Evolutionary conservation across 805 yeast genomes (phyloP).

Genomic region (Kodamaea kaohsiungensis): DNA sequence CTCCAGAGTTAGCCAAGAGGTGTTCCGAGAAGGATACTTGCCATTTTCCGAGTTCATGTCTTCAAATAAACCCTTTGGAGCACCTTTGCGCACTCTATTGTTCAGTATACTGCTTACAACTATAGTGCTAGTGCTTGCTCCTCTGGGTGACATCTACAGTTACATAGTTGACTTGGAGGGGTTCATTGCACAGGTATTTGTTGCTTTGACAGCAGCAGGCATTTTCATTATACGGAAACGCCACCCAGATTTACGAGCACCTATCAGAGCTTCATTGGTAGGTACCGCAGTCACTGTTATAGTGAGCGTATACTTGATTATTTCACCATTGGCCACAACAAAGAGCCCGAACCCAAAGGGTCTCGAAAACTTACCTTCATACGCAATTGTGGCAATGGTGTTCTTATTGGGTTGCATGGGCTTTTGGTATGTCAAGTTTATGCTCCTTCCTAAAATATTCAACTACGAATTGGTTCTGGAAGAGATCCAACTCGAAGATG

Average conservation of each 20-base stretch:
- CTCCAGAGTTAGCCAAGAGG: slow-evolving; percentile 65
- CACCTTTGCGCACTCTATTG: slow-evolving; percentile 54
- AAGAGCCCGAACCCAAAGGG: slow-evolving; percentile 43
- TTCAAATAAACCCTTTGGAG: slow-evolving; percentile 54
- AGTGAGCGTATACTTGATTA: slow-evolving; percentile 47
- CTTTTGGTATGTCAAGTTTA: slow-evolving; percentile 59
- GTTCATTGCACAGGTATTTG: slow-evolving; percentile 51
- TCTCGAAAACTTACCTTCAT: slow-evolving; percentile 47
- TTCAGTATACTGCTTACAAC: slow-evolving; percentile 46
- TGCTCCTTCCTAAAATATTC: slow-evolving; percentile 45
- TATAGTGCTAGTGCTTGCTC: slow-evolving; percentile 38
- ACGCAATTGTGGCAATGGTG: slow-evolving; percentile 47
- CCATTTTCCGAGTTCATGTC: slow-evolving; percentile 56
- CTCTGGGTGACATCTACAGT: slow-evolving; percentile 52
- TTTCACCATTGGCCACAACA: slow-evolving; percentile 48
- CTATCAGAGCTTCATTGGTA: slow-evolving; percentile 49
- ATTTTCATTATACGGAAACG: slow-evolving; percentile 53
- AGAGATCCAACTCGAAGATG: slow-evolving; percentile 51
- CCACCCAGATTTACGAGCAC: slow-evolving; percentile 49
- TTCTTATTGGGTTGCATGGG: slow-evolving; percentile 44
- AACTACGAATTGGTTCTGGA: slow-evolving; percentile 47
- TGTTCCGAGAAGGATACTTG: slow-evolving; percentile 60
- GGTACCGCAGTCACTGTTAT: slow-evolving; percentile 50
- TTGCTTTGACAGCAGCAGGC: slow-evolving; percentile 56
- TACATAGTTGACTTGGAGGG: slow-evolving; percentile 55